Evolutionary conservation across 2,329 filamentous ascomycete genomes (phyloP).

Genomic region (Zasmidium cellare): DNA sequence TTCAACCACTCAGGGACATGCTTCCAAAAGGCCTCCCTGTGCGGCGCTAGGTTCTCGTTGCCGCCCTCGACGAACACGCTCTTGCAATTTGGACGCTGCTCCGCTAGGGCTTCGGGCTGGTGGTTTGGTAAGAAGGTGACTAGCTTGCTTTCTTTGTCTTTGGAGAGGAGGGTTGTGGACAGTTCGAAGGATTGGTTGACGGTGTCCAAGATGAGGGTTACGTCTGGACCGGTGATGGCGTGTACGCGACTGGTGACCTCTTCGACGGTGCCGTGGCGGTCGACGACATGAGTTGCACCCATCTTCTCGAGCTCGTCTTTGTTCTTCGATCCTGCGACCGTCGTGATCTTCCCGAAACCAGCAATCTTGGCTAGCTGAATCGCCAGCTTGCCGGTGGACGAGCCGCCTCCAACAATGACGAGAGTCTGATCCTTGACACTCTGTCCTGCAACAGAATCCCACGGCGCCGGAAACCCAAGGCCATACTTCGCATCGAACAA

Average conservation of each 20-base stretch:
- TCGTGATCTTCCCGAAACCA: slow-evolving; percentile 3
- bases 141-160: background rate
- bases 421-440: background rate
- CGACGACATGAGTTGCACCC: slow-evolving; percentile 6
- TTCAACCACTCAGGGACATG: slow-evolving; percentile 5
- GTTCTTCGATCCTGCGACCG: background rate
- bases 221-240: slow-evolving; percentile 6
- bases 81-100: background rate
- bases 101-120: background rate
- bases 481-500: slow-evolving; percentile 1
- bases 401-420: slow-evolving; percentile 3
- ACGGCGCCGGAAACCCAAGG: background rate
- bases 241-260: background rate
- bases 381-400: slow-evolving; percentile 7
- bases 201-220: slow-evolving; percentile 3
- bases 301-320: slow-evolving; percentile 5
- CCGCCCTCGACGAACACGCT: slow-evolving; percentile 1
- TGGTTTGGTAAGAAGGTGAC: slow-evolving; percentile 5
- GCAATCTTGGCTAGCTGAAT: slow-evolving; percentile 13
- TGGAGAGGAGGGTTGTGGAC: slow-evolving; percentile 1
- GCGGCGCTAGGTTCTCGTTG: background rate
- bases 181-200: slow-evolving; percentile 7
- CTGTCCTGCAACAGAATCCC: background rate
- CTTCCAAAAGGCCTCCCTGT: slow-evolving; percentile 6
- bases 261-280: background rate